A percentile compares a stretch with the other conserved stretches of the same genome.
Evolutionary conservation across 106 monocot genomes (phyloP).

Genomic region (Dioscorea alata): DNA sequence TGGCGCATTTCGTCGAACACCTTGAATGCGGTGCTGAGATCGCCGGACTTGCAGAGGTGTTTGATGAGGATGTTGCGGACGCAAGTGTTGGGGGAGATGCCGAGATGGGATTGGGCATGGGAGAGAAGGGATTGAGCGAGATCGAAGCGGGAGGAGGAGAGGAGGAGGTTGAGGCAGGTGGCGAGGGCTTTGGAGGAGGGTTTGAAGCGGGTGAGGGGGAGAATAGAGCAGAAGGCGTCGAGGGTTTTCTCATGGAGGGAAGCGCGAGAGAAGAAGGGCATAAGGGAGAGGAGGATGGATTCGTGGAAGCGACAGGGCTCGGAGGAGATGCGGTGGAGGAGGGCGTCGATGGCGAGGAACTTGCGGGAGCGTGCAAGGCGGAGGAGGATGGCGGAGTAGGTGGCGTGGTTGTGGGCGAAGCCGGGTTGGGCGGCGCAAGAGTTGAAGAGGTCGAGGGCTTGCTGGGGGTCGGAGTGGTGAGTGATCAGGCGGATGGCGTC

Average conservation of each 20-base stretch:
- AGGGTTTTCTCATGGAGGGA: slow-evolving; percentile 25
- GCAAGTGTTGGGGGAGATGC: slow-evolving; percentile 47
- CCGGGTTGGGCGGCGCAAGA: slow-evolving; percentile 38
- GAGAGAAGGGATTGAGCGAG: slow-evolving; percentile 38
- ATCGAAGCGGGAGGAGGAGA: slow-evolving; percentile 38
- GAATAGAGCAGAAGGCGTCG: slow-evolving; percentile 37
- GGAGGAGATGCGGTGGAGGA: slow-evolving; percentile 44
- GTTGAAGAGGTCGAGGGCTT: slow-evolving; percentile 84
- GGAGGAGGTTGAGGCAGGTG: slow-evolving; percentile 57
- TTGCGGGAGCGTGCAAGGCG: slow-evolving; percentile 48
- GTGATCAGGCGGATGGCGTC: slow-evolving; percentile 49
- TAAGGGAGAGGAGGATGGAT: slow-evolving; percentile 50
- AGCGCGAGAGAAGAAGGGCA: slow-evolving; percentile 44
- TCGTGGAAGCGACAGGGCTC: slow-evolving; percentile 71
- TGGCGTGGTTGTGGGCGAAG: slow-evolving; percentile 71
- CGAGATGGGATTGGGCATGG: slow-evolving; percentile 14
- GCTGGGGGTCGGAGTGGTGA: slow-evolving; percentile 44
- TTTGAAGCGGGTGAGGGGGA: slow-evolving; percentile 40
- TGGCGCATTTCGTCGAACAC: slow-evolving; percentile 46
- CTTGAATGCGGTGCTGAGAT: slow-evolving; percentile 37
- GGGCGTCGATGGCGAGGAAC: slow-evolving; percentile 38
- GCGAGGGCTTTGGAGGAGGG: slow-evolving; percentile 68
- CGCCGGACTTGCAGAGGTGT: slow-evolving; percentile 29
- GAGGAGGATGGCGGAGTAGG: slow-evolving; percentile 72
- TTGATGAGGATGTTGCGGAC: slow-evolving; percentile 75